Evolutionary conservation across 306 rosid species (phyloP).

Genomic region (Malus orientalis): DNA sequence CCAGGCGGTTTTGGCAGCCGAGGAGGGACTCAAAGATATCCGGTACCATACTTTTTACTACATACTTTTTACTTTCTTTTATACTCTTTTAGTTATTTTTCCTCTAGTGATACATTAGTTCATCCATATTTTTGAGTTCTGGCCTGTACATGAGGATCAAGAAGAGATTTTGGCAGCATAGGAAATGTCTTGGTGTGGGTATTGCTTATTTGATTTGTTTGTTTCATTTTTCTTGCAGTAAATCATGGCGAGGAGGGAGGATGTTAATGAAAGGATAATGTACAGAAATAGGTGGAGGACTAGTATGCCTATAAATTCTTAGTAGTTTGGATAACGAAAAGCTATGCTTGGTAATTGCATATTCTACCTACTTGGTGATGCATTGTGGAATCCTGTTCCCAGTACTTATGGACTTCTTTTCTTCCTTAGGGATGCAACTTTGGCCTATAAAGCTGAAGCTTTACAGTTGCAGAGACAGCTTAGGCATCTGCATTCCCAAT

Average conservation of each 20-base stretch:
- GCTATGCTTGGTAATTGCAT: neutral
- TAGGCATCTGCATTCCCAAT: conserved; percentile 64
- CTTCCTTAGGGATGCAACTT: conserved; percentile 63
- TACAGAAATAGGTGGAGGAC: neutral
- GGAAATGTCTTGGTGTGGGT: neutral
- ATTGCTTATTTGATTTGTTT: neutral
- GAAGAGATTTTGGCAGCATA: neutral
- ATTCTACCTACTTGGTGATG: neutral
- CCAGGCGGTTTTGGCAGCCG: conserved; percentile 76
- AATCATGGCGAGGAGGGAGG: neutral
- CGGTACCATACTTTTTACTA: conserved; percentile 20
- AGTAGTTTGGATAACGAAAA: neutral
- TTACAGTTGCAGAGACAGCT: conserved; percentile 71
- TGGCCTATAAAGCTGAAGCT: conserved; percentile 70
- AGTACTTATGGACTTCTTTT: conserved; percentile 9
- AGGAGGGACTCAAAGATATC: conserved; percentile 84
- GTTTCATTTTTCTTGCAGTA: neutral
- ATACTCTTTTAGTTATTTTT: no score
- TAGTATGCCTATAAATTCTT: neutral
- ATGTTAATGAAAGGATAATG: neutral
- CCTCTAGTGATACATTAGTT: neutral
- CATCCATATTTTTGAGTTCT: neutral
- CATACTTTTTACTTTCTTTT: neutral
- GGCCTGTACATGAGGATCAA: neutral
- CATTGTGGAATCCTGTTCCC: neutral